Evolutionary conservation across 2,329 filamentous ascomycete genomes (phyloP), one percentile per base, ranked within the genome.

Genomic region (Colletotrichum phormii): DNA sequence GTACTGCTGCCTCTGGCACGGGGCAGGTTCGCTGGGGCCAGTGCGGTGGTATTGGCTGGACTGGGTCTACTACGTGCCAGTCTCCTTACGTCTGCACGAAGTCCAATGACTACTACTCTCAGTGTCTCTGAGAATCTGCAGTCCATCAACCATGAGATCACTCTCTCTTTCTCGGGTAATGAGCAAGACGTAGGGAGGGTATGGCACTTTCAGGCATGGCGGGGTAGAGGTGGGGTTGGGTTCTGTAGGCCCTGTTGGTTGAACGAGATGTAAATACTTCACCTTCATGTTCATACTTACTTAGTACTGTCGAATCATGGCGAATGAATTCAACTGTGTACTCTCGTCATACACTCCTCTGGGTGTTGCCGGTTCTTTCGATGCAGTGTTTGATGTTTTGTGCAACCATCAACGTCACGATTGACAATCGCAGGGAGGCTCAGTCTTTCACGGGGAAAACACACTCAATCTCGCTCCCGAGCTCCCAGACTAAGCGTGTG

Each of bases 81-180:
- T 62, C 72, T 6, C 64, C 73, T 13, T 74, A 63, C 9, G 69
- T 60, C 7, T 78, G 77, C 60, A 75, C 66, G 15, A 65, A 61
- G 15, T 35, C 67, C 29, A 77, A 77, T n/a, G 65, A 75, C 37
- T 77, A 72, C 67, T 77, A 77, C 75, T 75, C 74, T 63, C 75
- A 77, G 71, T 78, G 77, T 60, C 49, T 75, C 24, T 77, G 51
- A 65, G 29, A 4, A 7, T 12, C 7, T 18, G 2, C 15, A 4
- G 2, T 2, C 13, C 13, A 5, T 49, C 18, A 4, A 24, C 33
- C 6, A 15, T 3, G 5, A 24, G 3, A 2, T 1, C 4, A 15
- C 11, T 3, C 22, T 9, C 11, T 24, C 33, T 37, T 9, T 24
- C 11, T 15, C 5, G 42, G 18, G 18, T 18, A n/a, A n/a, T n/a